A percentile compares a stretch with the other conserved stretches of the same genome.
phyloP scores from a whole-genome alignment of 2,329 filamentous ascomycete species.

The Colletotrichum navitas region DNA sequence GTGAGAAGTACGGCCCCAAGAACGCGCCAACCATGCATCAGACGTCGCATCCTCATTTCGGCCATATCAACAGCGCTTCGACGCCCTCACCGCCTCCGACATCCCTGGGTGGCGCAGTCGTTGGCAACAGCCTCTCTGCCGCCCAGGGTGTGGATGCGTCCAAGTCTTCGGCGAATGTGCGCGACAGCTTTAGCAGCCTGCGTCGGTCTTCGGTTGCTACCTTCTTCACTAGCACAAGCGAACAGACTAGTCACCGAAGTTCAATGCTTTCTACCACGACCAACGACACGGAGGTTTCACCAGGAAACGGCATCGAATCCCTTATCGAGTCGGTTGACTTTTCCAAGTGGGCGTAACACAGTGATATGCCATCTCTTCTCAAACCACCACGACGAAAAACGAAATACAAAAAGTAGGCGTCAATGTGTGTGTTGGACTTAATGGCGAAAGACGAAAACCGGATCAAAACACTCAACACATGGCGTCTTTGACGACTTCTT shows the following conservation, averaged over 20 bases:
- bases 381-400: neutral
- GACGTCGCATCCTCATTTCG: conserved; percentile 41
- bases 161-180: conserved; percentile 62
- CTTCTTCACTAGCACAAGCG: conserved; percentile 70
- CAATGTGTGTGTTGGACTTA: conserved; percentile 6
- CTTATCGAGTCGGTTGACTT: conserved; percentile 56
- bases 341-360: conserved; percentile 53
- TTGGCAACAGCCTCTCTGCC: conserved; percentile 31
- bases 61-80: conserved; percentile 46
- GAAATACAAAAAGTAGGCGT: neutral
- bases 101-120: conserved; percentile 50
- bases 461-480: conserved; percentile 14
- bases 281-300: conserved; percentile 65
- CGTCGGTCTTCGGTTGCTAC: conserved; percentile 74
- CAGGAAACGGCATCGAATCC: conserved; percentile 48
- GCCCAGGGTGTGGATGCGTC: conserved; percentile 47
- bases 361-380: conserved; percentile 13
- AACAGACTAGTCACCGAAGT: conserved; percentile 69
- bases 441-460: conserved; percentile 12
- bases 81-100: conserved; percentile 49
- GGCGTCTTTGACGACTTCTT: conserved; percentile 28
- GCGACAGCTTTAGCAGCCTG: conserved; percentile 72
- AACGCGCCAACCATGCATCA: conserved; percentile 50
- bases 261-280: conserved; percentile 67
- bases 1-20: conserved; percentile 73